Percentiles rank a stretch among this genome's conserved stretches.
These are phyloP conservation scores for Catharanthus roseus DNA, from an alignment of 257 asterid genomes.

Conservation along the genomic window DNA sequence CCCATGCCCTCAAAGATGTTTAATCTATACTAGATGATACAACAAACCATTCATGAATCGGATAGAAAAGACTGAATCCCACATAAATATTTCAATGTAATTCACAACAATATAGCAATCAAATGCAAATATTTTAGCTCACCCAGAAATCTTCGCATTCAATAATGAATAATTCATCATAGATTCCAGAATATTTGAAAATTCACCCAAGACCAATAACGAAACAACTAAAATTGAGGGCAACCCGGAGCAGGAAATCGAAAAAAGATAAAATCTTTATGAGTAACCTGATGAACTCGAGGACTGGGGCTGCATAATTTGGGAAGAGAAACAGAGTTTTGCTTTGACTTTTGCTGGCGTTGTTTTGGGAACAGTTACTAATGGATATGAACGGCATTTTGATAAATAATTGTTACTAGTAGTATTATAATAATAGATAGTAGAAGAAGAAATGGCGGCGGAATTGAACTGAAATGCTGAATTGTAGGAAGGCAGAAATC, in stretches of 20 bases:
- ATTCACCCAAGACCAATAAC: neutral
- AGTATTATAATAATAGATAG: constrained; percentile 13
- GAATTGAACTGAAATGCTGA: constrained; percentile 22
- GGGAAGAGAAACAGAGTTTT: constrained; percentile 22
- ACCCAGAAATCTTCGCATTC: neutral
- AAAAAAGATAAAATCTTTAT: neutral
- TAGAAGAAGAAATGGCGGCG: constrained; percentile 19
- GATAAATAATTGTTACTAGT: constrained; percentile 17
- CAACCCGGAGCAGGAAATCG: too few species aligned
- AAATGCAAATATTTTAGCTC: neutral
- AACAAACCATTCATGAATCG: neutral
- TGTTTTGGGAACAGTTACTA: constrained; percentile 8
- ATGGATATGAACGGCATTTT: constrained; percentile 21
- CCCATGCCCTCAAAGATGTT: too few species aligned
- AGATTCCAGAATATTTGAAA: neutral
- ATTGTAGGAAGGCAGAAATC: constrained; percentile 32
- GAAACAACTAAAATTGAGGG: neutral
- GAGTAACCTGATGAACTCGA: constrained; percentile 43
- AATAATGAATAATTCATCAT: neutral
- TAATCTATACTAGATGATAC: neutral
- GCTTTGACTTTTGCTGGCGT: constrained; percentile 13
- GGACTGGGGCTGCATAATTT: constrained; percentile 24
- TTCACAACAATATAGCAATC: neutral
- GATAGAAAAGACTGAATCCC: neutral
- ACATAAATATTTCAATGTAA: neutral